Base-by-base conservation (phyloP, 1,139 yeast genomes). In the Saccharomycopsis crataegensis region DNA sequence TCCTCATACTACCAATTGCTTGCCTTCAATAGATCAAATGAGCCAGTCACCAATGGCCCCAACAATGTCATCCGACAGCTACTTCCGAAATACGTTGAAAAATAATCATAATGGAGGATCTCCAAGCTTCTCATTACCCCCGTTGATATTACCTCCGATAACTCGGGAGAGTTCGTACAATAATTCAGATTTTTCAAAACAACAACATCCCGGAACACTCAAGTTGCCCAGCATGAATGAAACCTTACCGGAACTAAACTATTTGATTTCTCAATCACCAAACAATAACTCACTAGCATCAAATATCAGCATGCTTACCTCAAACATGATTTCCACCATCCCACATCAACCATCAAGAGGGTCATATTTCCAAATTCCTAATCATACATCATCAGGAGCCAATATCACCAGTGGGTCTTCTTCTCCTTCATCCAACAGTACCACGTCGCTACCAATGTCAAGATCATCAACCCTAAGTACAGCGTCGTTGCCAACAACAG, bases 61-160 rank as follows among this genome's bases (percentile, higher is more conserved):
- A 4, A 22, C 28, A 22, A 22, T 22, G 28, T 22, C 28, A 4
- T 22, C 28, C 28, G 28, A 22, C 4, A 22, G 28, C 28, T 4
- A 22, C 28, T 22, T 22, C 28, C 28, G 28, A 22, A 22, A 22
- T 22, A 22, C 28, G 4, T 22, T 22, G 28, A 22, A 4, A 22
- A 22, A 22, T 4, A 22, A 22, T 22, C 28, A 22, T 22, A 22
- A 22, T 22, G 28, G 28, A 22, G 28, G 4, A 3, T 22, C 28
- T 22, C 28, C 28, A 22, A 22, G 4, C 28, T 4, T 22, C 28
- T 22, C 16, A 3, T 32, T 45, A 22, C 48, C 52, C 6, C 52
- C 49, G 12, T 22, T 45, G 31, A 50, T 49, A 6, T 22, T 49
- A 11, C 48, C 51, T 12, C 46, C 40, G 17, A 42, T 48, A 3